Evolutionary conservation across 2,329 filamentous ascomycete genomes (phyloP), one percentile per base, ranked within the genome.

Genomic region (Rutstroemia sp.): DNA sequence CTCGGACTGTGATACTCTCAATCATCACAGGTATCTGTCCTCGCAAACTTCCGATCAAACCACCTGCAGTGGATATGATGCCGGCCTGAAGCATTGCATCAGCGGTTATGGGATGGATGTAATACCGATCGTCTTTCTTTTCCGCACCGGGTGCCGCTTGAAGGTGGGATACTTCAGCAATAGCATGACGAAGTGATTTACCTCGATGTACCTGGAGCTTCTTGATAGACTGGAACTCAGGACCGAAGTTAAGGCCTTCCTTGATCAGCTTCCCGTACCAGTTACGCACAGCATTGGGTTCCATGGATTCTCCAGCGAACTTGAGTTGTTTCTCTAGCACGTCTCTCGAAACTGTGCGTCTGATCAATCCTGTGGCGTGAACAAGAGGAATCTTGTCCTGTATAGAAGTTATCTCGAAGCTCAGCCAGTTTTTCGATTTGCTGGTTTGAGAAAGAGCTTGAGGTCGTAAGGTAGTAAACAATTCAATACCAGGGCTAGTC

Each of bases 71-170:
- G 4, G 56, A 58, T 48, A 63, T 56, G 25, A 62, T 60, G 8
- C 77, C 71, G 1, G 74, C 73, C 56, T 83, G 80, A 30, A 83
- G 74, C 68, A 82, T 75, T 2, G 76, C 70, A 61, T 83, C 80
- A 17, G 83, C 70, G 0, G 79, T 81, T 3, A 78, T 74, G 0
- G 80, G 80, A 59, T 83, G 80, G 27, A 83, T 73, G 25, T 63
- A 63, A 36, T 46, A n/a, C 17, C 52, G 58, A 47, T 62, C 54
- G 6, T 16, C 10, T 23, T 30, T 40, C 4, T 47, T n/a, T 10
- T 30, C 47, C 19, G 19, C 51, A 30, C 14, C 40, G 5, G 42
- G 30, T 10, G 54, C 46, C 10, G 59, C 57, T 21, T 56, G 48
- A 34, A 57, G 57, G 8, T 61, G 47, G 23, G 23, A 7, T 2